Evolutionary conservation across 768 basidiomycete species (phyloP), one percentile per base, ranked within the genome.

Genomic region (Obba rivulosa): DNA sequence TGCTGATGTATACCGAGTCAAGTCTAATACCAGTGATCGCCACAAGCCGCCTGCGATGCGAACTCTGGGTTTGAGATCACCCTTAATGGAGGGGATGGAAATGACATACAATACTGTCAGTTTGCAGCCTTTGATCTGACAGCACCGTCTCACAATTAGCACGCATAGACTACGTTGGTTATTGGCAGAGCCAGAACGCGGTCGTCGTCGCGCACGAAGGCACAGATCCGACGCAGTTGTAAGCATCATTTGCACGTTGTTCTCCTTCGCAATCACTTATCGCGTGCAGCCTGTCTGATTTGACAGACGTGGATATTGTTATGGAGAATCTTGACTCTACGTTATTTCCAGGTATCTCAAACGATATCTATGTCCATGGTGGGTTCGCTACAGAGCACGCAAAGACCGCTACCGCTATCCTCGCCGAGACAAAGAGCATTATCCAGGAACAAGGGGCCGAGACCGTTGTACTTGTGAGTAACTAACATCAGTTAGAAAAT

Each of bases 151-250:
- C 20, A 37, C 20, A 16, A 5, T 31, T 13, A 22, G 10, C 28
- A 18, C 13, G 13, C 20, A 4, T 46, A 81, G 79, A 66, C 54
- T 81, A 72, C 54, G 78, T 81, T 17, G 81, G 81, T 7, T 80
- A 75, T 54, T 80, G 77, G 69, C 73, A 75, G 1, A 52, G 65
- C 7, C 62, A 74, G 50, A 68, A 73, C 47, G 67, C 78, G 2
- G 70, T 82, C 34, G 71, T 83, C n/a, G 78, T 83, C 8, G 75
- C 75, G 1, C 81, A 82, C 53, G 69, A 83, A 57, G 81, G 81
- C 14, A 83, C 81, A 4, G 77, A 83, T 50, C 77, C 80, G 7
- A 72, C 65, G 0, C 59, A 76, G 49, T 55, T 83, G 80, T 81
- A 53, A 61, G 71, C 49, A 17, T 21, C n/a, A 31, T 31, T 13